Base-by-base conservation (phyloP, 2,329 filamentous ascomycete genomes). In the Thelonectria olida region DNA sequence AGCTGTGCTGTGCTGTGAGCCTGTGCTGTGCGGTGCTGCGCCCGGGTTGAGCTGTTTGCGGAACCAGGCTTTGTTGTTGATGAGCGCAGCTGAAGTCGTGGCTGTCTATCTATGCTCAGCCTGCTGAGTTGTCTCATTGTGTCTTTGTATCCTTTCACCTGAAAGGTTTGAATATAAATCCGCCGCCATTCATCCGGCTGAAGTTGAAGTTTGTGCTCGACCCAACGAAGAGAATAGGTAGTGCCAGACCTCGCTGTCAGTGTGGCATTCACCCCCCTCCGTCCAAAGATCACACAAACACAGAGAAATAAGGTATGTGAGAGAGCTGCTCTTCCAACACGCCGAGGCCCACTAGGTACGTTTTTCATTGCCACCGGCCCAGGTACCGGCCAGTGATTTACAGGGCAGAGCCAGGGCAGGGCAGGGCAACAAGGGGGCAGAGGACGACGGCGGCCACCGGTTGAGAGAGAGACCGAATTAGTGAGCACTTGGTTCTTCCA, bases 311-410 rank as follows among this genome's bases (percentile, higher is more conserved):
- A 4, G 4, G 3, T 2, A 39, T 38, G 57, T 42, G 19, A 42
- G 17, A 22, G 44, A 42, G 67, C 62, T 57, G 64, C 57, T 60
- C 23, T 57, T 59, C 58, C 47, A 61, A 61, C 55, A 39, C 45
- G 41, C 61, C 61, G 58, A 61, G 57, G 59, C 60, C 65, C 53
- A 51, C 68, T 65, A 54, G 25, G 36, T 7, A 12, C 28, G 28
- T 31, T 7, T 58, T 49, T n/a, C n/a, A n/a, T n/a, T 56, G 60
- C 58, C 55, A 63, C 68, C 56, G 51, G 66, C 64, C 61, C 64
- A 70, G 66, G 62, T 63, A 63, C 67, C 60, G 54, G 62, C 58
- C 38, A 38, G 45, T 39, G 44, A 52, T 17, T 15, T 48, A 17
- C 44, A 31, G 41, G 25, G 25, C 44, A 57, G 28, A 13, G 10